Evolutionary conservation across 2,329 filamentous ascomycete species (phyloP).

Genomic region (Pseudovirgaria hyperparasitica): DNA sequence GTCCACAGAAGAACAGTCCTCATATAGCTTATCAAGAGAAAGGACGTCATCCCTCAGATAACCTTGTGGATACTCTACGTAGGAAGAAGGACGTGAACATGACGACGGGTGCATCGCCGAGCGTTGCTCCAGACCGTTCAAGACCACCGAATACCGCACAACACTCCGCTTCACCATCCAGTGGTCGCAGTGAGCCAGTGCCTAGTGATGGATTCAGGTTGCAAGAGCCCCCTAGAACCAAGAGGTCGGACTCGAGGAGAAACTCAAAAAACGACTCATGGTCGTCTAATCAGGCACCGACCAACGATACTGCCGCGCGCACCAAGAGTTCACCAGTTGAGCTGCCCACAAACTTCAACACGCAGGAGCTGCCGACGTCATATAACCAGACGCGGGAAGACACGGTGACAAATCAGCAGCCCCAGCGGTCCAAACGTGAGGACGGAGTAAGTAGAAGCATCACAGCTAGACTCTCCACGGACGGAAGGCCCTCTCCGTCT

Average conservation of each 20-base stretch:
- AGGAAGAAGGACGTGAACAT: constrained; percentile 26
- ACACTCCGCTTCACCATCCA: constrained; percentile 19
- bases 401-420: constrained; percentile 17
- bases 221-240: constrained; percentile 65
- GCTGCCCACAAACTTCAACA: too few relatives aligned
- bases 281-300: constrained; percentile 26
- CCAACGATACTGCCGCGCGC: constrained; percentile 24
- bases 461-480: constrained; percentile 23
- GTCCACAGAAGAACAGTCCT: constrained; percentile 43
- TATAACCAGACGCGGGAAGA: constrained; percentile 8
- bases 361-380: too few relatives aligned
- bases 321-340: constrained; percentile 13
- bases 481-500: constrained; percentile 28
- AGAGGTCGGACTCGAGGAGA: constrained; percentile 36
- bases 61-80: constrained; percentile 42
- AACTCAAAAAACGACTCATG: constrained; percentile 33
- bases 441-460: constrained; percentile 52
- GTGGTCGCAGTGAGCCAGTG: constrained; percentile 9
- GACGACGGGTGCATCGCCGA: constrained; percentile 14
- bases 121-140: constrained; percentile 36
- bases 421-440: constrained; percentile 40
- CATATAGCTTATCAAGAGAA: constrained; percentile 90
- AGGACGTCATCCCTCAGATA: constrained; percentile 50
- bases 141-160: too few relatives aligned
- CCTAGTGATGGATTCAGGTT: constrained; percentile 49